Percentiles rank a stretch among this genome's conserved stretches.
Conservation (phyloP, 148 eudicot species). For the Rhododendron molle region DNA sequence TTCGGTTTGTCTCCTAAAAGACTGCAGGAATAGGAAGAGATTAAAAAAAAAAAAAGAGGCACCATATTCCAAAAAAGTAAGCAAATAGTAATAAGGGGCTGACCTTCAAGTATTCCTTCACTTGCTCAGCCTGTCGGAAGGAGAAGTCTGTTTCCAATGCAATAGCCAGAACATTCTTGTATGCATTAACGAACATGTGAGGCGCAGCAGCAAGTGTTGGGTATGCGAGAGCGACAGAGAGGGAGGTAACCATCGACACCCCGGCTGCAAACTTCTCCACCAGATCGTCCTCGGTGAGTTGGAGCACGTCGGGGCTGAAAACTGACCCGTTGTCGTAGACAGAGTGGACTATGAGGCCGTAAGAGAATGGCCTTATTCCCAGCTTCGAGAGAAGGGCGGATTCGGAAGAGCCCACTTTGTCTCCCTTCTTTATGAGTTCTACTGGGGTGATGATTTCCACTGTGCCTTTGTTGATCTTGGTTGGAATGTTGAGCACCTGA, state of each 20-base stretch:
- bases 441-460: conserved; percentile 56
- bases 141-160: conserved; percentile 39
- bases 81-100: background rate
- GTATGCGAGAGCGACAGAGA: conserved; percentile 34
- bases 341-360: conserved; percentile 34
- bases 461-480: conserved; percentile 56
- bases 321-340: conserved; percentile 50
- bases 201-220: conserved; percentile 48
- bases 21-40: too few species aligned
- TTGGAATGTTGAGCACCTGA: conserved; percentile 51
- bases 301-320: conserved; percentile 45
- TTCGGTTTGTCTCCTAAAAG: background rate
- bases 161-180: conserved; percentile 41
- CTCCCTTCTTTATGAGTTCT: conserved; percentile 55
- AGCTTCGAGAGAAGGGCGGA: conserved; percentile 50
- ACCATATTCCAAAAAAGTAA: conserved; percentile 15
- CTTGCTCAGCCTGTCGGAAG: conserved; percentile 39
- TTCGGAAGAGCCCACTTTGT: conserved; percentile 52
- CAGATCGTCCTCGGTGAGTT: conserved; percentile 42
- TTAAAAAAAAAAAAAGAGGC: background rate
- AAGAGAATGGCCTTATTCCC: conserved; percentile 46
- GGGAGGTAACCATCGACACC: conserved; percentile 28
- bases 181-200: conserved; percentile 47
- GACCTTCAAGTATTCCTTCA: conserved; percentile 31
- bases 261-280: conserved; percentile 32